Conservation (phyloP, 495 filamentous ascomycete species). For the Xylaria telfairii region DNA sequence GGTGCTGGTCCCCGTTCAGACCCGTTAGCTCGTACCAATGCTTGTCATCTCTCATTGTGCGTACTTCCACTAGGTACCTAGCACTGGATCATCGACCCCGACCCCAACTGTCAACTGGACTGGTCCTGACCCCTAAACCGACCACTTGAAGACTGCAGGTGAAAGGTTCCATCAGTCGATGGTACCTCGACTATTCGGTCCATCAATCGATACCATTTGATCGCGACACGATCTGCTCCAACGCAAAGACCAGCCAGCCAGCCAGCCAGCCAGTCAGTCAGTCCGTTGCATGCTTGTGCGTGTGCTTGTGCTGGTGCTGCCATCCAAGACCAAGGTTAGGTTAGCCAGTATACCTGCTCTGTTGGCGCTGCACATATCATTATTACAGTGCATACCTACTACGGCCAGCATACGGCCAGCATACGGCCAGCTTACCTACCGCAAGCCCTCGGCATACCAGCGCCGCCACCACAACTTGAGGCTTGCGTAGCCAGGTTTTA, state of each 20-base stretch:
- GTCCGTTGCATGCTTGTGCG: neutral
- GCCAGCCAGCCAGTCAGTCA: no score
- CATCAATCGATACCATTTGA: slow-evolving; percentile 8
- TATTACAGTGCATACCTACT: slow-evolving; percentile 1
- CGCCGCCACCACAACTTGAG: neutral
- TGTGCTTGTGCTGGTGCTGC: neutral
- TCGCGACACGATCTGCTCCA: neutral
- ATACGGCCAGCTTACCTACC: neutral
- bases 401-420: neutral
- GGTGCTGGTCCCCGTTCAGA: neutral
- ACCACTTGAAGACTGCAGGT: slow-evolving; percentile 16
- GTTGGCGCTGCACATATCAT: neutral
- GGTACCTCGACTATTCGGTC: slow-evolving; percentile 1
- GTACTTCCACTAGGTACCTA: neutral
- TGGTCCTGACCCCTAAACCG: slow-evolving; percentile 18
- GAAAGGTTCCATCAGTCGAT: slow-evolving; percentile 13
- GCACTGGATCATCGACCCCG: slow-evolving; percentile 7
- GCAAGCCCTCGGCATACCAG: no score
- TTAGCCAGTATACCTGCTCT: neutral
- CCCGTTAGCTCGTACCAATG: slow-evolving; percentile 6
- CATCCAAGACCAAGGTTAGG: neutral
- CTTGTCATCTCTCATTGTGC: slow-evolving; percentile 14
- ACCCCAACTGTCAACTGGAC: neutral
- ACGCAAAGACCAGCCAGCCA: no score
- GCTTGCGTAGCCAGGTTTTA: slow-evolving; percentile 9